Percentiles rank a stretch among this genome's conserved stretches.
These are phyloP conservation scores for Wickerhamiella lipophila DNA, from an alignment of 805 yeast species.

Conservation along the genomic window DNA sequence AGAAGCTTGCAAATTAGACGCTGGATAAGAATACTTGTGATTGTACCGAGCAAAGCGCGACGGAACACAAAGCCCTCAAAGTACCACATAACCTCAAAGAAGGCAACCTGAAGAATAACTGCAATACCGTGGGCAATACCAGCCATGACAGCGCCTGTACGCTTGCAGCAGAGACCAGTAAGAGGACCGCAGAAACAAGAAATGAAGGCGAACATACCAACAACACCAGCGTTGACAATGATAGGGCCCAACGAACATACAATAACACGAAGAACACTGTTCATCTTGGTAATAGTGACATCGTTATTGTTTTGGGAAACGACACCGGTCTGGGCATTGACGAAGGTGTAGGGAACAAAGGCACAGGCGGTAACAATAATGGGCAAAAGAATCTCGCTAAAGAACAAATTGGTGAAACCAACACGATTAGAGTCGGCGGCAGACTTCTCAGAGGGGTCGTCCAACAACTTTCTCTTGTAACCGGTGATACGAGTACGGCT, in stretches of 20 bases:
- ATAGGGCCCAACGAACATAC: slow-evolving; percentile 73
- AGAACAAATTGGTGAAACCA: slow-evolving; percentile 58
- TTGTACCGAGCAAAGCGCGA: slow-evolving; percentile 75
- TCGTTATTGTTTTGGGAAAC: slow-evolving; percentile 19
- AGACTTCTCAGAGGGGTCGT: slow-evolving; percentile 53
- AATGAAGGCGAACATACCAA: slow-evolving; percentile 61
- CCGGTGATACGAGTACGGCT: slow-evolving; percentile 88
- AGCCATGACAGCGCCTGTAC: slow-evolving; percentile 91
- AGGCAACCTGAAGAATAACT: slow-evolving; percentile 71
- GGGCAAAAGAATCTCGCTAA: slow-evolving; percentile 72
- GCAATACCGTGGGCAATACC: slow-evolving; percentile 93
- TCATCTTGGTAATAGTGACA: slow-evolving; percentile 31
- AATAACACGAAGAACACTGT: slow-evolving; percentile 49
- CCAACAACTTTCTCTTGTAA: slow-evolving; percentile 59
- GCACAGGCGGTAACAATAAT: slow-evolving; percentile 54
- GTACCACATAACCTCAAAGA: slow-evolving; percentile 95
- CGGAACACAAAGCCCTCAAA: slow-evolving; percentile 83
- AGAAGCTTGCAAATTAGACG: slow-evolving; percentile 74
- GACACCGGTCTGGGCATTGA: slow-evolving; percentile 83
- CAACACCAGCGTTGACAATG: slow-evolving; percentile 75
- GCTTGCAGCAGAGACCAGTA: slow-evolving; percentile 88
- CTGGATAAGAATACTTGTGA: slow-evolving; percentile 75
- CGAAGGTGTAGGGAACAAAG: slow-evolving; percentile 61
- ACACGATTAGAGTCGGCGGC: slow-evolving; percentile 63
- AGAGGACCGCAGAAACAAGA: slow-evolving; percentile 98